Conservation (phyloP, 2,329 filamentous ascomycete genomes). For the Hypocrella siamensis region DNA sequence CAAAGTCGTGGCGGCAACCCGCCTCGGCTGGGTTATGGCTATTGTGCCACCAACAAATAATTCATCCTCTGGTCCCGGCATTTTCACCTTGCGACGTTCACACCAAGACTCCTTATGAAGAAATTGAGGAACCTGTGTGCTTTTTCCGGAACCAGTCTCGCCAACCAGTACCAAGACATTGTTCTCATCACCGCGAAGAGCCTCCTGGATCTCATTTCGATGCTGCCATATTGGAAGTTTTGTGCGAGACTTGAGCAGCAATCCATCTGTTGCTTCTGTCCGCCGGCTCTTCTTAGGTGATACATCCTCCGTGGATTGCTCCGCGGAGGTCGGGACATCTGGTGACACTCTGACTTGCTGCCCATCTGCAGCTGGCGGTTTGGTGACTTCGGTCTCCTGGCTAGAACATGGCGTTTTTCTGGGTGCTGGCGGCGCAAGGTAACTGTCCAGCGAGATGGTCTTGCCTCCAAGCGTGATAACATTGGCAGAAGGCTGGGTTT, state of each 20-base stretch:
- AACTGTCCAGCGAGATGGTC: conserved; percentile 31
- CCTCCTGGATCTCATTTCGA: conserved; percentile 49
- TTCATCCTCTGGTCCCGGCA: conserved; percentile 22
- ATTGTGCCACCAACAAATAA: conserved; percentile 60
- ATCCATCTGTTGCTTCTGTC: conserved; percentile 13
- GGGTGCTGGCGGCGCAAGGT: conserved; percentile 20
- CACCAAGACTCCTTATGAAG: conserved; percentile 71
- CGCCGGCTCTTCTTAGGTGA: conserved; percentile 3
- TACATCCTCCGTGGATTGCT: no score
- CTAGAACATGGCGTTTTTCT: not conserved
- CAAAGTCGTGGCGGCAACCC: conserved; percentile 84
- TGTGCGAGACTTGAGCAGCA: conserved; percentile 35
- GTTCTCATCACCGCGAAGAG: conserved; percentile 36
- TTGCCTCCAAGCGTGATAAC: conserved; percentile 31
- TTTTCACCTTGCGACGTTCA: conserved; percentile 36
- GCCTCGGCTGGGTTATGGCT: conserved; percentile 84
- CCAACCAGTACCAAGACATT: conserved; percentile 76
- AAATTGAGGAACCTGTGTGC: conserved; percentile 91
- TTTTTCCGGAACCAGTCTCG: conserved; percentile 94
- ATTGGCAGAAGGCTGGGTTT: conserved; percentile 15
- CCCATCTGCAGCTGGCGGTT: not conserved
- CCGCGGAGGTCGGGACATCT: no score
- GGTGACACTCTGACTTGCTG: no score
- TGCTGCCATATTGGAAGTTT: conserved; percentile 70
- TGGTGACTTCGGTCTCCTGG: not conserved